A percentile compares a stretch with the other conserved stretches of the same genome.
phyloP scores from a whole-genome alignment of 495 filamentous ascomycete species.

The Immersiella caudata region DNA sequence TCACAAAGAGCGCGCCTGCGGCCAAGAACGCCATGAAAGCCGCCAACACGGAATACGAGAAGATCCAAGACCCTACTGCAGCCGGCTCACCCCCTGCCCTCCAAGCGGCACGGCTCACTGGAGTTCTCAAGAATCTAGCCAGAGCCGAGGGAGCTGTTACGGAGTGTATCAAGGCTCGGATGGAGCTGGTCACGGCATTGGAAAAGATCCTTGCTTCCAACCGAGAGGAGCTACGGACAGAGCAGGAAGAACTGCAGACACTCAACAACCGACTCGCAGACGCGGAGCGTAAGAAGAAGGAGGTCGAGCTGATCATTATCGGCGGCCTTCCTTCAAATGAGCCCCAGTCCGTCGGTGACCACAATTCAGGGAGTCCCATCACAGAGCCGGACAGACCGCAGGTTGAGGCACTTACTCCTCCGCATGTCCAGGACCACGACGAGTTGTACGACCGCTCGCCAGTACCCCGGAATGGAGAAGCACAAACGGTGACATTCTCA shows the following conservation, averaged over 20 bases:
- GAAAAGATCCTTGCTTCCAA: constrained; percentile 81
- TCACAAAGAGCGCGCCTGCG: constrained; percentile 68
- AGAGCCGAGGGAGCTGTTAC: constrained; percentile 90
- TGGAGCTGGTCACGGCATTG: constrained; percentile 72
- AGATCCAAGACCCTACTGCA: constrained; percentile 68
- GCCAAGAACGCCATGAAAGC: constrained; percentile 63
- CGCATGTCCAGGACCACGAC: constrained; percentile 43
- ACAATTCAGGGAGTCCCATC: constrained; percentile 37
- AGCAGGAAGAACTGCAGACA: constrained; percentile 64
- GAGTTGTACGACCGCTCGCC: constrained; percentile 30
- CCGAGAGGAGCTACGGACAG: constrained; percentile 65
- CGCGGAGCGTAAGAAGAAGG: constrained; percentile 75
- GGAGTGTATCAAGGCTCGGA: constrained; percentile 85
- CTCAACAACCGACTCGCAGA: constrained; percentile 62
- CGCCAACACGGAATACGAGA: constrained; percentile 80
- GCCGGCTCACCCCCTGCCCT: constrained; percentile 77
- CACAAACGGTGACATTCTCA: constrained; percentile 38
- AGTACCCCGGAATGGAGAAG: constrained; percentile 34
- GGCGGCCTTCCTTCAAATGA: constrained; percentile 64
- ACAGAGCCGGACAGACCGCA: constrained; percentile 68
- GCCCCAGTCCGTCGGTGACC: constrained; percentile 45
- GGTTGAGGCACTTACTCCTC: constrained; percentile 83
- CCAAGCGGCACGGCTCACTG: constrained; percentile 85
- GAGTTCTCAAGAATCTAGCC: constrained; percentile 82
- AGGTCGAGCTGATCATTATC: constrained; percentile 89